Base-by-base conservation (phyloP, 768 basidiomycete species). In the Mycena galericulata region DNA sequence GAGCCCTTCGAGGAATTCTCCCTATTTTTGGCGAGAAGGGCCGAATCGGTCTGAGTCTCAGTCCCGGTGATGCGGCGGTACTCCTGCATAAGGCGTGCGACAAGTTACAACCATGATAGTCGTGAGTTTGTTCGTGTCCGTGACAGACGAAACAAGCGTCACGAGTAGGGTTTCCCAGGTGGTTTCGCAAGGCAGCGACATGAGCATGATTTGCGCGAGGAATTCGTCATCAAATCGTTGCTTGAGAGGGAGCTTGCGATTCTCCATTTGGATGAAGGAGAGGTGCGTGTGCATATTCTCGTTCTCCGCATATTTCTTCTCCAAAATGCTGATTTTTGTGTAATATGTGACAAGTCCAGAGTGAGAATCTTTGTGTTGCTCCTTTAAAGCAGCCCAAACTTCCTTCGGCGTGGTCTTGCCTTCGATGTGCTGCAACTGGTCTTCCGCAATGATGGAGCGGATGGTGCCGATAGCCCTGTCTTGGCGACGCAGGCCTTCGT, bases 401-500 rank as follows among this genome's bases (percentile, higher is more conserved):
- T 49, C 58, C 34, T 60, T 60, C 12, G 58, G 27, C 29, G 14
- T 34, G 6, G 29, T 60, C n/a, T 60, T 60, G 45, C 58, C 46
- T 0, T 60, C 45, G 29, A 60, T 29, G 58, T 60, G 58, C 46
- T 47, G 45, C 3, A 60, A 29, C 46, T 60, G 58, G 45, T 60
- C 58, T 7, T 60, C 58, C 24, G 58, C 58, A 32, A 60, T 60
- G 6, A 36, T 46, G 46, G 58, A 46, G 45, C 58, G 58, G 38
- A 60, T 64, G 29, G 61, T 62, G 40, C 50, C 61, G 15, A 62
- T 45, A 20, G 61, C 50, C 40, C 15, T 41, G 29, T 62, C 61
- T 15, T 20, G 43, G 10, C 50, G 61, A 26, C 61, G 61, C 27
- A 62, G 61, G 40, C 18, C 61, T 17, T 62, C 61, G 12, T 62